phyloP scores from a whole-genome alignment of 1,284 basidiomycete genomes.

The Meira miltonrushii region DNA sequence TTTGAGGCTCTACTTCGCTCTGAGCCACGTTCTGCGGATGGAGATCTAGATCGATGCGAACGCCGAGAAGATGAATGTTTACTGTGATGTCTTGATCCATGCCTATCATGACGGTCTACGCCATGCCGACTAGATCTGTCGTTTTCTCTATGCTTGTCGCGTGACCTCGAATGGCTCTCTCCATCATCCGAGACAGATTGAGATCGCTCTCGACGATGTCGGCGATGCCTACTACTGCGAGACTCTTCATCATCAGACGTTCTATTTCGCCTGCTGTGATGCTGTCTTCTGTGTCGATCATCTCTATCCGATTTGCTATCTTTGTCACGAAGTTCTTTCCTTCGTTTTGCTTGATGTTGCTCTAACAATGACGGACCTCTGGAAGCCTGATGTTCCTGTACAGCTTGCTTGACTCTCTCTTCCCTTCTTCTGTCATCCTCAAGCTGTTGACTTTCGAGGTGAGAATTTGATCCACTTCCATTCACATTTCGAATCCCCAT shows the following conservation, averaged over 20 bases:
- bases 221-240: background rate
- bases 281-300: background rate
- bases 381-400: background rate
- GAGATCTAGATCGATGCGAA: background rate
- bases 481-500: constrained; percentile 9
- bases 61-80: background rate
- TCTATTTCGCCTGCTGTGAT: background rate
- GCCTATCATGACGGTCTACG: background rate
- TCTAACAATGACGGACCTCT: constrained; percentile 9
- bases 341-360: constrained; percentile 6
- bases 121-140: background rate
- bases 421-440: constrained; percentile 5
- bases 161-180: background rate
- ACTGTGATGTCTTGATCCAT: background rate
- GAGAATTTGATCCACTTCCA: background rate
- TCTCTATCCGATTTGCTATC: constrained; percentile 5
- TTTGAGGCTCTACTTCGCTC: background rate
- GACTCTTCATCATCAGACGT: background rate
- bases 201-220: constrained; percentile 1
- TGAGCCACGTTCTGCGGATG: background rate
- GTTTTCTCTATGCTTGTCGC: background rate
- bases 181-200: background rate
- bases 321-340: constrained; percentile 4
- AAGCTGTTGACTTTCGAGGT: background rate
- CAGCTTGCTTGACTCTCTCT: constrained; percentile 2